These are phyloP conservation scores for Prunus persica DNA, from an alignment of 306 rosid genomes.

Conservation along the genomic window Prunus_persica_NCBIv2 NC_034015.1:21742501-21743000, in stretches of 20 bases:
- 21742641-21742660: conserved; percentile 58
- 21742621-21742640: conserved; percentile 57
- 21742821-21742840: background rate
- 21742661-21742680: conserved; percentile 79
- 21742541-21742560: conserved; percentile 57
- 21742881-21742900: background rate
- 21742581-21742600: conserved; percentile 75
- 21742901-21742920: background rate
- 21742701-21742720: conserved; percentile 34
- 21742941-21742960: background rate
- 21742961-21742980: background rate
- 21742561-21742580: conserved; percentile 50
- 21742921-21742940: background rate
- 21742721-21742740: background rate
- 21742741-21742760: background rate
- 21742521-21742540: conserved; percentile 76
- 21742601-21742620: conserved; percentile 65
- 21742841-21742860: background rate
- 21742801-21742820: background rate
- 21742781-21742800: background rate
- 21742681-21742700: conserved; percentile 84
- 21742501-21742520: conserved; percentile 92
- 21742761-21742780: background rate
- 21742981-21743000: background rate
- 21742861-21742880: background rate